Base-by-base conservation (phyloP, 2,329 filamentous ascomycete genomes). In the Colletotrichum abscissum region DNA sequence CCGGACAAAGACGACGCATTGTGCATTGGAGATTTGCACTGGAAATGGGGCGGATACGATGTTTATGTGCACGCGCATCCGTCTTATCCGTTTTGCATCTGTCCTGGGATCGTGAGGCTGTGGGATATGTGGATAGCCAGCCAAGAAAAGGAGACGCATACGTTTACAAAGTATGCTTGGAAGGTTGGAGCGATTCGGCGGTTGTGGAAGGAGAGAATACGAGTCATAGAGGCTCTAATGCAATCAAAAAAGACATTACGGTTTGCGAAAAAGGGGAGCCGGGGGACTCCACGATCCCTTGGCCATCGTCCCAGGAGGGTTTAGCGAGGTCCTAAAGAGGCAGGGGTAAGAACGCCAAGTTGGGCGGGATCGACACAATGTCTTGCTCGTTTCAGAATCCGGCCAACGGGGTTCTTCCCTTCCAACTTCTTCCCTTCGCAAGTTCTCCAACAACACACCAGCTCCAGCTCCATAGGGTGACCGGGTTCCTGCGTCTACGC, bases 161-260 rank as follows among this genome's bases (percentile, higher is more conserved):
- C 38, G 38, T 1, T 16, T 42, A 19, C 38, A 42, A 42, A 42
- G 38, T 42, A 42, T 42, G 14, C 16, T 49, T 49, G 22, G 5
- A 46, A 14, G 42, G 12, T 54, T 33, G 11, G 38, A 30, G 26
- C 28, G 62, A 55, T 38, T 42, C 38, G 35, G 26, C 55, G 26
- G 22, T 56, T 24, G 5, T 8, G 8, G 19, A 11, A 11, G 12
- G 9, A 14, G 12, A 22, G 22, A 65, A 26, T 62, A 60, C 70
- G 70, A 73, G 70, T 73, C 70, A 73, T 73, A 33, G 22, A 46
- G 62, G 12, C 11, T n/a, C 12, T 26, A 26, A 26, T 54, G 28
- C 26, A 65, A 73, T 70, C 22, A 70, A 62, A 70, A 70, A 73
- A 62, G 67, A 70, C 49, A 73, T 73, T 26, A 26, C 14, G 14